Percentiles rank a stretch among this genome's conserved stretches.
phyloP scores from a whole-genome alignment of 495 filamentous ascomycete species.

The Parathielavia hyrcaniae region DNA sequence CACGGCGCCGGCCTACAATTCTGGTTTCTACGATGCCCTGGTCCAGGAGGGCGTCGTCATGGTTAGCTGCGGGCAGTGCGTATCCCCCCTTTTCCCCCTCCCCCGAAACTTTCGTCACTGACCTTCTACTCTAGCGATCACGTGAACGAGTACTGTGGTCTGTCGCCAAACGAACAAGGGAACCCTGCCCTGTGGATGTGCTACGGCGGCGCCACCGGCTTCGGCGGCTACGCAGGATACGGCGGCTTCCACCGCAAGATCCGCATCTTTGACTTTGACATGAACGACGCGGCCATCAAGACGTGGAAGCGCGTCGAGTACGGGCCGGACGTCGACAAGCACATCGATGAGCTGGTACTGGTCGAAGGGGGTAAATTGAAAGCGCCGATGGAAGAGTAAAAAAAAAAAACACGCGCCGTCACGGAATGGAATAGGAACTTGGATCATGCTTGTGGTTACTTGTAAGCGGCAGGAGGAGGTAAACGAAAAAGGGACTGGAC shows the following conservation, averaged over 20 bases:
- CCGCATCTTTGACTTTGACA: slow-evolving; percentile 86
- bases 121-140: slow-evolving; percentile 58
- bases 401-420: too few species aligned
- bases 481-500: too few species aligned
- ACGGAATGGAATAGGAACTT: too few species aligned
- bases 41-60: slow-evolving; percentile 76
- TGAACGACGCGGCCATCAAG: slow-evolving; percentile 73
- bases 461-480: too few species aligned
- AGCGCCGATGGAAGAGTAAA: slow-evolving; percentile 22
- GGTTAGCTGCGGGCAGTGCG: slow-evolving; percentile 86
- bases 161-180: slow-evolving; percentile 48
- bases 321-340: slow-evolving; percentile 60
- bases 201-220: slow-evolving; percentile 81
- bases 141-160: slow-evolving; percentile 89
- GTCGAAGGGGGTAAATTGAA: slow-evolving; percentile 71
- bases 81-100: slow-evolving; percentile 19
- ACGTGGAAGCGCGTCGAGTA: slow-evolving; percentile 92
- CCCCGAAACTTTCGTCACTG: slow-evolving; percentile 1
- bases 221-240: slow-evolving; percentile 92
- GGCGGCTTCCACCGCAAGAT: slow-evolving; percentile 75
- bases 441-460: too few species aligned
- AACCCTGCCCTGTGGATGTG: slow-evolving; percentile 94
- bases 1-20: slow-evolving; percentile 84
- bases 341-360: slow-evolving; percentile 79
- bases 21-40: slow-evolving; percentile 78